phyloP scores from a whole-genome alignment of 1,284 basidiomycete genomes.

The Boletus subluridellus region DNA sequence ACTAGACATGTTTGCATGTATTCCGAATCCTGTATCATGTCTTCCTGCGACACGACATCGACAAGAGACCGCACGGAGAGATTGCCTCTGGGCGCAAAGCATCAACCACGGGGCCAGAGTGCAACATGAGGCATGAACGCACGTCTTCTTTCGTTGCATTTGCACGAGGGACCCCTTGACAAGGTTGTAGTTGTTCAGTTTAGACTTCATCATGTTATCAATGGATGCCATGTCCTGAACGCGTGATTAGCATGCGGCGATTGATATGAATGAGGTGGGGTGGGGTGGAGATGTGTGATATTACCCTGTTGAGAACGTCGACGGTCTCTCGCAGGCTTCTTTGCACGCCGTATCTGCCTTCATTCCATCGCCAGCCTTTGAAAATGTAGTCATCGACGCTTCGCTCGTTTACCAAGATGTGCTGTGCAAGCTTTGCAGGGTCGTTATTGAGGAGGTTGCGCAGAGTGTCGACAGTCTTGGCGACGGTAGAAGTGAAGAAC shows the following conservation, averaged over 20 bases:
- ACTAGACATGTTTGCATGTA: conserved; percentile 92
- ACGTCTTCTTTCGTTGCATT: conserved; percentile 94
- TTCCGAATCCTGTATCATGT: conserved; percentile 86
- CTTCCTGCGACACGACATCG: conserved; percentile 81
- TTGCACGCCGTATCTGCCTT: conserved; percentile 80
- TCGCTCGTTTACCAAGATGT: conserved; percentile 81
- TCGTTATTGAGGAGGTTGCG: conserved; percentile 91
- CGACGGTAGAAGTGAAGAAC: conserved; percentile 84
- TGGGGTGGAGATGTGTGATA: conserved; percentile 24
- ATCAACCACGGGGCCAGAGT: conserved; percentile 7
- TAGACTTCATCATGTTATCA: conserved; percentile 86
- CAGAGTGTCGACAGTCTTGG: conserved; percentile 93
- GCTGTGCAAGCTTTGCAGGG: conserved; percentile 75
- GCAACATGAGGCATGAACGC: conserved; percentile 31
- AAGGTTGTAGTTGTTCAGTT: conserved; percentile 88
- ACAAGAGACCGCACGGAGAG: conserved; percentile 84
- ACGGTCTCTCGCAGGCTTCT: conserved; percentile 77
- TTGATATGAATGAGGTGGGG: conserved; percentile 12
- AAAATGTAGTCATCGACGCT: conserved; percentile 80
- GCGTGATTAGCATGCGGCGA: conserved; percentile 19
- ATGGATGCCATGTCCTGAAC: conserved; percentile 84
- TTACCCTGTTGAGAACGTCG: conserved; percentile 78
- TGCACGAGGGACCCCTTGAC: conserved; percentile 92
- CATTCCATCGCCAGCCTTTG: conserved; percentile 83
- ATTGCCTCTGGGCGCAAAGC: conserved; percentile 68